Evolutionary conservation across 352 stramenopile genomes (phyloP).

Genomic region (Globisporangium yorkense): DNA sequence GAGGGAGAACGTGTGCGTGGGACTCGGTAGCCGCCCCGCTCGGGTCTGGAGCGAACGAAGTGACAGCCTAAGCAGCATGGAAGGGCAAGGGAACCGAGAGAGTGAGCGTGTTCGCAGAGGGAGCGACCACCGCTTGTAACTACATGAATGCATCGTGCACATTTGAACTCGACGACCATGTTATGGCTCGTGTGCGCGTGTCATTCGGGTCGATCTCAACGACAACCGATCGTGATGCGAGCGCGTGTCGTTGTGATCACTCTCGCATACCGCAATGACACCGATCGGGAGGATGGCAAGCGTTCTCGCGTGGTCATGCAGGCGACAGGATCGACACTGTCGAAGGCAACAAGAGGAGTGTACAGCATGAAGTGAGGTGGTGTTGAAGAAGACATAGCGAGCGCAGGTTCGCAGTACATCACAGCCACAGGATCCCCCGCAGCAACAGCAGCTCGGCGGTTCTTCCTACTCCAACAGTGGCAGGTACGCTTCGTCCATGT

Average conservation of each 20-base stretch:
- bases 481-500: conserved; percentile 42
- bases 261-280: no score
- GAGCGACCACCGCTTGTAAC: neutral
- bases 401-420: no score
- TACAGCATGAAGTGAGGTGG: no score
- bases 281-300: no score
- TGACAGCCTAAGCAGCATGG: neutral
- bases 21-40: neutral
- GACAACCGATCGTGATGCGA: no score
- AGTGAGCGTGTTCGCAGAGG: neutral
- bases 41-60: neutral
- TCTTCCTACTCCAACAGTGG: conserved; percentile 34
- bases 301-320: no score
- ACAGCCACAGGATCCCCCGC: neutral
- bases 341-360: no score
- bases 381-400: no score
- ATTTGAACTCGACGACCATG: neutral
- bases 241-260: no score
- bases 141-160: neutral
- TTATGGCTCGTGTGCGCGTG: no score
- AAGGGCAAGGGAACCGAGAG: neutral
- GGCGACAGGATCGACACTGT: no score
- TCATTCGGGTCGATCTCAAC: no score
- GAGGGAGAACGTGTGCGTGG: neutral
- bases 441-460: neutral